Percentiles rank a stretch among this genome's conserved stretches.
These are phyloP conservation scores for Arthrobotrys sinensis DNA, from an alignment of 2,329 filamentous ascomycete species.

Conservation along the genomic window DNA sequence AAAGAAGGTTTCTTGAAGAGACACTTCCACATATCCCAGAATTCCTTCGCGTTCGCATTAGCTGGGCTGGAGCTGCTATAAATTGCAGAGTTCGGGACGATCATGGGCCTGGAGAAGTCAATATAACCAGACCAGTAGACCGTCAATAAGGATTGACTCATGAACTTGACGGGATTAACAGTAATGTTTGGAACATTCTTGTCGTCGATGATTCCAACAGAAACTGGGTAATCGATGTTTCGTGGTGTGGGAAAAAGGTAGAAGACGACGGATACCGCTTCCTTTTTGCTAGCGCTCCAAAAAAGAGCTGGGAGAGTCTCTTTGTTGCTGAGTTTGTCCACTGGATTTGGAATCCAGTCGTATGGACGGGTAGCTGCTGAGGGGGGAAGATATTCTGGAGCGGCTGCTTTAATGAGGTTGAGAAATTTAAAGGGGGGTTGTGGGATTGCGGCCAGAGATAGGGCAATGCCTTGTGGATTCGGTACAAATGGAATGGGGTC, in stretches of 20 bases:
- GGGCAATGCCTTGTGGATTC: neutral
- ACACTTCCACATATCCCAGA: conserved; percentile 47
- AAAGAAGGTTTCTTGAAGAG: conserved; percentile 41
- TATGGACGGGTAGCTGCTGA: conserved; percentile 24
- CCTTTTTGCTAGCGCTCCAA: conserved; percentile 38
- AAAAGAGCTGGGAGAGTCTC: conserved; percentile 41
- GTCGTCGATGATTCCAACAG: conserved; percentile 38
- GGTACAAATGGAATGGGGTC: conserved; percentile 34
- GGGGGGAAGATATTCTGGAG: conserved; percentile 12
- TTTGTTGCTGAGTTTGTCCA: neutral
- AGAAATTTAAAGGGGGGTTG: conserved; percentile 37
- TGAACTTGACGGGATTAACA: neutral
- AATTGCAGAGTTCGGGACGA: conserved; percentile 32
- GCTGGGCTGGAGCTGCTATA: conserved; percentile 2
- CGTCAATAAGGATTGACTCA: conserved; percentile 30
- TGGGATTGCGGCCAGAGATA: neutral
- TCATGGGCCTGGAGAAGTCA: conserved; percentile 49
- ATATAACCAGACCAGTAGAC: conserved; percentile 46
- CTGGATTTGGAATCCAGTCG: conserved; percentile 38
- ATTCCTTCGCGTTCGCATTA: conserved; percentile 22
- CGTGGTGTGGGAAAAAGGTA: conserved; percentile 31
- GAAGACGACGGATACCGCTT: conserved; percentile 28
- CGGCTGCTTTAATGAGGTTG: conserved; percentile 21
- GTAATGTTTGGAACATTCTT: conserved; percentile 29
- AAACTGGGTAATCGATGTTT: conserved; percentile 38